phyloP scores from a whole-genome alignment of 345 rosid species.

The Gossypium turneri region DNA sequence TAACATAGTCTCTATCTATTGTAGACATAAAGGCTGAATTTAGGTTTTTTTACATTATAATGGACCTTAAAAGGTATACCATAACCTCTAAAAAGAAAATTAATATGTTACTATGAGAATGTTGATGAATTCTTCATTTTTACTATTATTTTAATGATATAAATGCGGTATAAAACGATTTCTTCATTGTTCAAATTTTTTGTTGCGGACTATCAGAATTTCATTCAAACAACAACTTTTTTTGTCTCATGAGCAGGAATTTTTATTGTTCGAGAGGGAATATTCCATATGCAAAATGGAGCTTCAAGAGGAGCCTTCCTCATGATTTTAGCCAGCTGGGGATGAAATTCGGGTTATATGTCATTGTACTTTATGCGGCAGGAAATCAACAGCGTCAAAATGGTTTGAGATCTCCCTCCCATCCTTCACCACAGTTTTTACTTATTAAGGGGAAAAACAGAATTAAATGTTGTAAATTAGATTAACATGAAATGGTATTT shows the following conservation, averaged over 20 bases:
- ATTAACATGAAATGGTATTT: neutral
- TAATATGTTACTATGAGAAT: neutral
- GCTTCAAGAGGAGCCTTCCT: constrained; percentile 47
- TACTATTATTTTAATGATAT: neutral
- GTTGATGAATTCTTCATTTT: neutral
- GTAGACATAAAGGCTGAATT: neutral
- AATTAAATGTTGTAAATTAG: neutral
- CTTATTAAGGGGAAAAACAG: neutral
- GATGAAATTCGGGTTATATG: neutral
- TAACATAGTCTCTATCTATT: neutral
- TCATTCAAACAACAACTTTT: neutral
- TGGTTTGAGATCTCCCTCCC: neutral
- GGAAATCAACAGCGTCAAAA: neutral
- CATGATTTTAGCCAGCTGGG: constrained; percentile 11
- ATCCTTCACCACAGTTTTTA: neutral
- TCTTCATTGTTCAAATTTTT: neutral
- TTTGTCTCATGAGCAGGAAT: constrained; percentile 50
- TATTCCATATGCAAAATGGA: constrained; percentile 68
- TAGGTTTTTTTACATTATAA: neutral
- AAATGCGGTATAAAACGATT: neutral
- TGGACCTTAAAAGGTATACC: neutral
- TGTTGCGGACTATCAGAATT: neutral
- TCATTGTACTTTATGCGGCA: neutral
- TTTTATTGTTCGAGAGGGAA: constrained; percentile 83
- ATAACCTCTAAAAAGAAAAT: neutral